Evolutionary conservation across 306 rosid species (phyloP).

Genomic region (Begonia loranthoides): DNA sequence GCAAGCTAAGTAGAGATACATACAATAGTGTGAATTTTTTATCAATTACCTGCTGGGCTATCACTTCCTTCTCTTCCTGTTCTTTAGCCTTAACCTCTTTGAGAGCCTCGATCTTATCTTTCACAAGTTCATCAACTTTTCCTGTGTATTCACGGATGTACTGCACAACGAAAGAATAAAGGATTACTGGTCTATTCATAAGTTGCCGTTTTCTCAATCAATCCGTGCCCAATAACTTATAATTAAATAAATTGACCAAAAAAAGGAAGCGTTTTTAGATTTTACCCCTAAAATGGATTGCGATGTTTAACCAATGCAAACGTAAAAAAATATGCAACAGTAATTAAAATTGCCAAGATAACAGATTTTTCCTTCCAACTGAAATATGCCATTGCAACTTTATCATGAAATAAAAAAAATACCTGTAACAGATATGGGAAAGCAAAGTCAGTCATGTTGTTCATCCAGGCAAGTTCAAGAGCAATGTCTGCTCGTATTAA

Average conservation of each 20-base stretch:
- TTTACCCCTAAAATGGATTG: too few species aligned
- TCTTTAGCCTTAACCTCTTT: slow-evolving; percentile 67
- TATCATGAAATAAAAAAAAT: slow-evolving; percentile 2
- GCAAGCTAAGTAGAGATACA: too few species aligned
- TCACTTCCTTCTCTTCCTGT: slow-evolving; percentile 79
- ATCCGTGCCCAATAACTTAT: too few species aligned
- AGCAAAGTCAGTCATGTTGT: slow-evolving; percentile 90
- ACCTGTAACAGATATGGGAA: slow-evolving; percentile 94
- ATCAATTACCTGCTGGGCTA: slow-evolving; percentile 69
- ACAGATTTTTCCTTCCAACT: too few species aligned
- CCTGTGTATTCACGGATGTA: slow-evolving; percentile 93
- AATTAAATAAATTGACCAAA: too few species aligned
- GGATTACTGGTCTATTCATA: too few species aligned
- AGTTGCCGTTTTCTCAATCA: too few species aligned
- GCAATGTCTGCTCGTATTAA: slow-evolving; percentile 73
- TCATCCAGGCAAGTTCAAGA: slow-evolving; percentile 93
- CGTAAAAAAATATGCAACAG: too few species aligned
- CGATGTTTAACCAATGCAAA: too few species aligned
- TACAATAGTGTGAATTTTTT: background rate
- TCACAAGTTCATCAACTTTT: slow-evolving; percentile 87
- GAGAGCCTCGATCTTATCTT: slow-evolving; percentile 74
- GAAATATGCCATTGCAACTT: too few species aligned
- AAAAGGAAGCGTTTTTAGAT: too few species aligned
- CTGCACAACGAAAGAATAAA: slow-evolving; percentile 23
- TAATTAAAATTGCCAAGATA: too few species aligned